These are phyloP conservation scores for Nigrograna mackinnonii DNA, from an alignment of 2,329 filamentous ascomycete species.

Conservation along the genomic window DNA sequence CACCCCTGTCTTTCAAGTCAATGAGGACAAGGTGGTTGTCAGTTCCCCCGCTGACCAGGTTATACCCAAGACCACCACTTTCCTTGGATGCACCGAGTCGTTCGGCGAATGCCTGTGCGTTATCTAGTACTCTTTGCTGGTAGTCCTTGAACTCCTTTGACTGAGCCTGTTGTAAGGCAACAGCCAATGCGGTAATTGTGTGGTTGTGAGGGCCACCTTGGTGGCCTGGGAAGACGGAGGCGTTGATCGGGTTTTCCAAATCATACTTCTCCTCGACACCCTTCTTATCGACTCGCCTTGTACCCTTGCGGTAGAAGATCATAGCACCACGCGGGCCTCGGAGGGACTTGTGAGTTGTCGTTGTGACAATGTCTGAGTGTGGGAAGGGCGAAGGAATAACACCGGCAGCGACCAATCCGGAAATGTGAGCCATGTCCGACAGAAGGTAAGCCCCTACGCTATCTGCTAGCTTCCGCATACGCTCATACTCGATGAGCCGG, in stretches of 20 bases:
- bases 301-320: slow-evolving; percentile 99
- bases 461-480: slow-evolving; percentile 96
- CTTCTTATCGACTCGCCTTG: slow-evolving; percentile 88
- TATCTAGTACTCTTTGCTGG: slow-evolving; percentile 88
- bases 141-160: slow-evolving; percentile 90
- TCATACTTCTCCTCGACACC: slow-evolving; percentile 92
- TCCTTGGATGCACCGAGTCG: slow-evolving; percentile 72
- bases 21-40: slow-evolving; percentile 98
- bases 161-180: slow-evolving; percentile 92
- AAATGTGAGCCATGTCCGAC: slow-evolving; percentile 99
- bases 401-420: slow-evolving; percentile 87
- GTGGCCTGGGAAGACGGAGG: slow-evolving; percentile 98
- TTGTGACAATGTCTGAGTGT: slow-evolving; percentile 94
- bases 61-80: slow-evolving; percentile 77
- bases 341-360: slow-evolving; percentile 98
- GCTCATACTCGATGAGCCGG: slow-evolving; percentile 93
- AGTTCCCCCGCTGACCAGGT: slow-evolving; percentile 91
- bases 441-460: slow-evolving; percentile 92
- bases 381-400: slow-evolving; percentile 94
- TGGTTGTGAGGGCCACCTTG: slow-evolving; percentile 99
- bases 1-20: slow-evolving; percentile 82
- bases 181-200: slow-evolving; percentile 95
- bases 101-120: slow-evolving; percentile 87
- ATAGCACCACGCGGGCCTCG: slow-evolving; percentile 97
- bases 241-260: slow-evolving; percentile 95